Base-by-base conservation (phyloP, 2,329 filamentous ascomycete species). In the Neofusicoccum kwambonambiense region DNA sequence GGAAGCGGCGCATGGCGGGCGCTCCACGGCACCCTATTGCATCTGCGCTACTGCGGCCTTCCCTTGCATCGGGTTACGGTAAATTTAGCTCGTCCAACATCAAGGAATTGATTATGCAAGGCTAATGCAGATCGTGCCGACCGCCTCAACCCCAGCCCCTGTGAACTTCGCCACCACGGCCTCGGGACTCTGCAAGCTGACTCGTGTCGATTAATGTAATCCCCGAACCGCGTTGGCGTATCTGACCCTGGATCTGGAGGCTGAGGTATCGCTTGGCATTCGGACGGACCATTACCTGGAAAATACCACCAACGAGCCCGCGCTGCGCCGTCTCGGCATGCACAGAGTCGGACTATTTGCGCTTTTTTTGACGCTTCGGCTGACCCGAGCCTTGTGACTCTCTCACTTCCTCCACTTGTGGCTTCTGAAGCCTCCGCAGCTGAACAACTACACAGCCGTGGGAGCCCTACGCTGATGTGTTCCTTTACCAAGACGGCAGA, bases 241-340 rank as follows among this genome's bases (percentile, higher is more conserved):
- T 45, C 6, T 22, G 45, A 9, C 54, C 54, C 22, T 58, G 54
- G n/a, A 8, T 3, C 13, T 22, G 11, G 54, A 58, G 9, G 22
- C 22, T 34, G 54, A 34, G 39, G 6, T 19, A 58, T 8, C n/a
- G 0, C 54, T 58, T 58, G 37, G 54, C 54, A 58, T 27, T 6
- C 49, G 12, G 27, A 34, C 27, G 27, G 49, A 15, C 8, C 27
- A 31, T 58, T 22, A 4, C 12, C 39, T 34, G 19, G 4, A n/a
- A 42, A 41, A 56, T 51, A 51, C 49, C 49, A 51, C 49, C 49
- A 51, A 51, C 49, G 49, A 51, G 49, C 49, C 49, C 49, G 11
- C 27, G 49, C 27, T 15, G 22, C 27, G 22, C 45, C 34, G 27
- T 35, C 31, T 13, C 17, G 37, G 35, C 35, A 41, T 9, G 17